Percentiles rank a stretch among this genome's conserved stretches.
phyloP scores from a whole-genome alignment of 176 grass and related monocot genomes.

The Oryza australiensis region DNA sequence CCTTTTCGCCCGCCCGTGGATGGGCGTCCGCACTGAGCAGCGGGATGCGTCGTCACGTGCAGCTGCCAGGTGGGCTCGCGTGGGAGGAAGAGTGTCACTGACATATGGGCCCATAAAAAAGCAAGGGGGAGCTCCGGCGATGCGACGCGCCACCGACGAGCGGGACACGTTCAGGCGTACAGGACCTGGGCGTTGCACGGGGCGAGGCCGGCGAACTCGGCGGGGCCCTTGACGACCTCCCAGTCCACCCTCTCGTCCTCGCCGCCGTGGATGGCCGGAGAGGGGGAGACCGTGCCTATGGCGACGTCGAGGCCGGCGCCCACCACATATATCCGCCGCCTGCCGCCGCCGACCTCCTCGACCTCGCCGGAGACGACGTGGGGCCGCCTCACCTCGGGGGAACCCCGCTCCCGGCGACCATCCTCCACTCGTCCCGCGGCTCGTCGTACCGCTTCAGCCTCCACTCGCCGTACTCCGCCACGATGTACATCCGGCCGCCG shows the following conservation, averaged over 20 bases:
- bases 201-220: slow-evolving; percentile 64
- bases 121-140: not conserved
- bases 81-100: not conserved
- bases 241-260: slow-evolving; percentile 67
- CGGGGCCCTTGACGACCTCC: slow-evolving; percentile 83
- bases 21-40: not conserved
- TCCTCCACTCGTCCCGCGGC: slow-evolving; percentile 57
- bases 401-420: slow-evolving; percentile 65
- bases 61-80: not conserved
- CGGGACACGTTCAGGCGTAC: slow-evolving; percentile 36
- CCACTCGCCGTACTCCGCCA: slow-evolving; percentile 92
- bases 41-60: not conserved
- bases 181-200: slow-evolving; percentile 90
- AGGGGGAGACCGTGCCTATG: slow-evolving; percentile 42
- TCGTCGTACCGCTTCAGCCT: slow-evolving; percentile 76
- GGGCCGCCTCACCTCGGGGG: slow-evolving; percentile 63
- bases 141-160: slow-evolving; percentile 22
- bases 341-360: slow-evolving; percentile 22
- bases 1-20: not conserved
- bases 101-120: not conserved
- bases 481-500: slow-evolving; percentile 68
- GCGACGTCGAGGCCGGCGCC: slow-evolving; percentile 82
- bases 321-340: slow-evolving; percentile 58
- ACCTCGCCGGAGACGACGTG: slow-evolving; percentile 62
- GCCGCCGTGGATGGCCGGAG: not conserved